Base-by-base conservation (phyloP, 2,329 filamentous ascomycete species). In the Scedosporium aurantiacum region DNA sequence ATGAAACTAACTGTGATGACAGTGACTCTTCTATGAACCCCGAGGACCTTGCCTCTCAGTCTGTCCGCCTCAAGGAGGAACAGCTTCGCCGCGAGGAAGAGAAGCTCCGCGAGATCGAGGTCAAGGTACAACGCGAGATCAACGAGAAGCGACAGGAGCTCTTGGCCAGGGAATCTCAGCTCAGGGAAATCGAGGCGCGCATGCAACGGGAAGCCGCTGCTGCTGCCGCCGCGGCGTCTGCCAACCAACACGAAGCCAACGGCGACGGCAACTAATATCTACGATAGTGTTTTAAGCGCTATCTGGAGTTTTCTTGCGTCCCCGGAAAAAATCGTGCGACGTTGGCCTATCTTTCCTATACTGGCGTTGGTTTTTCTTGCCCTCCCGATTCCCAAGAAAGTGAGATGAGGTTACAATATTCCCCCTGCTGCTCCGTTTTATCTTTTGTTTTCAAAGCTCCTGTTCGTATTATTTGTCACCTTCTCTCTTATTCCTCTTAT, bases 111-210 rank as follows among this genome's bases (percentile, higher is more conserved):
- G 94, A 99, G 81, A 97, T 99, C 74, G 94, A 99, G 75, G 82
- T 97, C 81, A 99, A 99, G 87, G 94, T 99, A 65, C 94, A 99
- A 81, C 90, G 94, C 73, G 94, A 99, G 79, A 99, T 99, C 81
- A 96, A 97, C 79, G 94, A 97, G 85, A 99, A 99, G 86, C 88
- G 94, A 79, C 94, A 99, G 80, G 94, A 99, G 78, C 84, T 99
- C 65, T 75, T 99, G 77, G 94, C 94, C 66, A 91, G 94, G 76
- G 94, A 99, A 81, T 96, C 91, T 71, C 94, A 99, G 80, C 86
- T 99, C 70, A 93, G 94, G 78, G 94, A 99, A 82, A 97, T 99
- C 73, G 93, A 97, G 78, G 93, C 92, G 65, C 89, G 93, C 72
- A 97, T 97, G 93, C 87, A 92, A 73, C 87, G 92, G 74, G 32